Evolutionary conservation across 805 yeast genomes (phyloP).

Genomic region (Barnettozyma siamensis): DNA sequence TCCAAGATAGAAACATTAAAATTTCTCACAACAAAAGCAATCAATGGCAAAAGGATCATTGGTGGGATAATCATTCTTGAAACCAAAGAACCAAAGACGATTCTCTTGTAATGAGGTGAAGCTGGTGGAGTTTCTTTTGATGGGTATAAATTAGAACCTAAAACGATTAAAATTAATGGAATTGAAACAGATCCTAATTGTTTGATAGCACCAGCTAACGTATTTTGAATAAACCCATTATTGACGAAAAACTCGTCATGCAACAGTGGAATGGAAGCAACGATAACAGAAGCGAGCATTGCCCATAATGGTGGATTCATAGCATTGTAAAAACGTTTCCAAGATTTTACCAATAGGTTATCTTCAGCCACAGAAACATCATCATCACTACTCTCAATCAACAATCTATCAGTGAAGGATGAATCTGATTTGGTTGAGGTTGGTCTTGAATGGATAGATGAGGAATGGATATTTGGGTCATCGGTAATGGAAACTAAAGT

Average conservation of each 20-base stretch:
- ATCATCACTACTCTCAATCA: conserved; percentile 1
- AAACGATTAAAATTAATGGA: conserved; percentile 67
- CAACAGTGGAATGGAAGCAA: conserved; percentile 59
- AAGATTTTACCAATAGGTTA: not conserved
- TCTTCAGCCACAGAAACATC: not conserved
- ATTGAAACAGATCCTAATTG: conserved; percentile 72
- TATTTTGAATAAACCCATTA: conserved; percentile 58
- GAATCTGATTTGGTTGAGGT: conserved; percentile 1
- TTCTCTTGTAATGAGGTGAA: conserved; percentile 53
- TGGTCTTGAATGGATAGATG: not conserved
- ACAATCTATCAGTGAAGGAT: conserved; percentile 7
- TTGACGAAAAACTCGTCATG: conserved; percentile 53
- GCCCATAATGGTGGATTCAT: conserved; percentile 86
- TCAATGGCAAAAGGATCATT: conserved; percentile 57
- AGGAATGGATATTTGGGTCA: not conserved
- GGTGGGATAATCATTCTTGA: conserved; percentile 80
- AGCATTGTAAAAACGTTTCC: conserved; percentile 29
- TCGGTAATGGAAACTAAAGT: not conserved
- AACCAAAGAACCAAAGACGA: conserved; percentile 61
- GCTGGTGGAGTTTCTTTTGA: conserved; percentile 62
- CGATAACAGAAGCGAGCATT: conserved; percentile 61
- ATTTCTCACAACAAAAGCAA: conserved; percentile 58
- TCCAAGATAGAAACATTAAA: conserved; percentile 63
- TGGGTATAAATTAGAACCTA: conserved; percentile 76
- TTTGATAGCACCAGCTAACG: conserved; percentile 55